Base-by-base conservation (phyloP, 108 stramenopile species). In the Skeletonema tropicum region DNA sequence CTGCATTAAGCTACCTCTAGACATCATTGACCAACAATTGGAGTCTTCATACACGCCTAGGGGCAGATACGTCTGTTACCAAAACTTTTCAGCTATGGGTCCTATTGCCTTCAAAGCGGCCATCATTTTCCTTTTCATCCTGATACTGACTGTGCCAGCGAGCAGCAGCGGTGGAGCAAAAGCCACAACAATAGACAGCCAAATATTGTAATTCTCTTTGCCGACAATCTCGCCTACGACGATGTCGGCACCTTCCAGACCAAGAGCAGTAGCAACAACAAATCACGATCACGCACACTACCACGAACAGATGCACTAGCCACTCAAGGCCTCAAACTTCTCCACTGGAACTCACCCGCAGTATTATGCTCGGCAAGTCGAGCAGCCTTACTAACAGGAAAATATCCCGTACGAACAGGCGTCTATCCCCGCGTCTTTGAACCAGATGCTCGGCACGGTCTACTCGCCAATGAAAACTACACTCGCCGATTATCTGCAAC, bases 321-420 rank as follows among this genome's bases (percentile, higher is more conserved):
- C 30, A 14, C 19, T 3, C 71, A 84, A 19, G 91, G 91, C 21
- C 60, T 84, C 21, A 76, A 80, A 60, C 65, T 92, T 3, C 67
- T 46, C 14, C 77, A 89, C 59, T 92, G 91, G 91, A 89, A 92
- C 64, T 89, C 88, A 5, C 85, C n/a, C 6, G 88, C 88, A 14
- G 82, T 77, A 62, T 42, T 92, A 7, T 89, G 91, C 63, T 89
- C 91, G 11, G 91, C 88, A 8, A 79, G 80, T 64, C 78, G 88
- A 13, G 87, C 91, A 19, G 80, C 88, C 10, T 39, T 92, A 9
- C 55, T 92, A 70, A 92, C 91, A 14, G 91, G 91, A 46, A 86
- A 86, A 59, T 89, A 89, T 71, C 83, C 86, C 29, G 75, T 80
- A 8, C 72, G 87, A 23, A 86, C 85, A 3, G 91, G 91, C 15